phyloP scores from a whole-genome alignment of 805 yeast species.

The Crinitomyces ghanaensis region DNA sequence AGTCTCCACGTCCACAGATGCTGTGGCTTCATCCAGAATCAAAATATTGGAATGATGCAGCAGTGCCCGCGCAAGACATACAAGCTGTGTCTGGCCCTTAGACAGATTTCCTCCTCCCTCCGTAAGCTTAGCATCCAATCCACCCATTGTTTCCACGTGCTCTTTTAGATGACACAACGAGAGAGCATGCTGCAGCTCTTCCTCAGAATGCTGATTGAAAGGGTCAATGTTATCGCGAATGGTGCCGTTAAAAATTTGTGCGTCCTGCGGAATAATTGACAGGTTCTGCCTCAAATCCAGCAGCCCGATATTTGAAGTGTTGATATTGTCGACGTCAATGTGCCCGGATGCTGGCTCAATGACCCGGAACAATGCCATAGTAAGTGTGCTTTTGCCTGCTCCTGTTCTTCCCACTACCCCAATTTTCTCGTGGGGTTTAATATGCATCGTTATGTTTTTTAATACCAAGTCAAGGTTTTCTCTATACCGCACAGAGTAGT shows the following conservation, averaged over 20 bases:
- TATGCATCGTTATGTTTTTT: slow-evolving; percentile 47
- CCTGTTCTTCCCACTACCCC: slow-evolving; percentile 88
- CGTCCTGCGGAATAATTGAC: slow-evolving; percentile 58
- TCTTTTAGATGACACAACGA: slow-evolving; percentile 41
- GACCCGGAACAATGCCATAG: slow-evolving; percentile 56
- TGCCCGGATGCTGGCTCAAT: slow-evolving; percentile 39
- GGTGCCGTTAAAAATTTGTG: slow-evolving; percentile 50
- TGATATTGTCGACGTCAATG: slow-evolving; percentile 43
- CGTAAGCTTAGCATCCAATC: slow-evolving; percentile 39
- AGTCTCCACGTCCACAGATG: slow-evolving; percentile 70
- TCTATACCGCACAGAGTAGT: slow-evolving; percentile 59
- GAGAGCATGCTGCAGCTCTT: slow-evolving; percentile 44
- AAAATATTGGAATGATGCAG: slow-evolving; percentile 54
- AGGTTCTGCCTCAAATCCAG: slow-evolving; percentile 42
- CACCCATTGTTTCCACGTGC: slow-evolving; percentile 33
- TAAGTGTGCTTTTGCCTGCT: slow-evolving; percentile 72
- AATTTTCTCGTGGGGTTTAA: slow-evolving; percentile 62
- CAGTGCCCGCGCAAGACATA: slow-evolving; percentile 67
- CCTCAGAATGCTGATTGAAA: slow-evolving; percentile 38
- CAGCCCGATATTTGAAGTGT: slow-evolving; percentile 40
- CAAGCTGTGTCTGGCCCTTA: slow-evolving; percentile 68
- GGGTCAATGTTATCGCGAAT: slow-evolving; percentile 54
- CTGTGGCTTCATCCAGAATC: slow-evolving; percentile 68
- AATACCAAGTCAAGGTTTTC: slow-evolving; percentile 60
- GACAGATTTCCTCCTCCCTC: slow-evolving; percentile 70